Evolutionary conservation across 148 eudicot species (phyloP).

Genomic region (Vaccinium darrowii): DNA sequence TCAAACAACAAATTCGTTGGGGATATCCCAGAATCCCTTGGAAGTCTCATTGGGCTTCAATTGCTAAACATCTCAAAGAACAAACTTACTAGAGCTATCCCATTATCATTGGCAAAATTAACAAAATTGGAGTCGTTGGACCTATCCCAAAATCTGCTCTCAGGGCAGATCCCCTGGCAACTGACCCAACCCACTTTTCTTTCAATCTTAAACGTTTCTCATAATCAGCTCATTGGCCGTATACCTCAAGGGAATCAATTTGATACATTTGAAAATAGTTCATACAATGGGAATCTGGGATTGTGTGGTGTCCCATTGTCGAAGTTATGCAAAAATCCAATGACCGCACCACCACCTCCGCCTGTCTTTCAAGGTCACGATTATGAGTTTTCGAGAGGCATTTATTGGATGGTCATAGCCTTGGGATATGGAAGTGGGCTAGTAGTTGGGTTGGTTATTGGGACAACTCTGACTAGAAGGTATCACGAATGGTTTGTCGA

Average conservation of each 20-base stretch:
- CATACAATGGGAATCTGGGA: constrained; percentile 26
- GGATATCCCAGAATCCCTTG: too few relatives aligned
- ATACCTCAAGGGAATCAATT: too few relatives aligned
- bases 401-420: not conserved
- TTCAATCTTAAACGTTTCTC: constrained; percentile 1
- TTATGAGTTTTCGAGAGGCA: not conserved
- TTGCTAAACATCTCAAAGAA: too few relatives aligned
- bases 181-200: too few relatives aligned
- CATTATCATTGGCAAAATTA: too few relatives aligned
- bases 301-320: constrained; percentile 35
- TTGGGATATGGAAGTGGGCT: not conserved
- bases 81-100: too few relatives aligned
- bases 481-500: not conserved
- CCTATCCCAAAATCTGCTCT: too few relatives aligned
- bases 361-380: not conserved
- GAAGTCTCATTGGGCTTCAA: too few relatives aligned
- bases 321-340: constrained; percentile 17
- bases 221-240: constrained; percentile 25
- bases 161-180: too few relatives aligned
- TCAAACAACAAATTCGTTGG: too few relatives aligned
- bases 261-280: constrained; percentile 19
- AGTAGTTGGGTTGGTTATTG: not conserved
- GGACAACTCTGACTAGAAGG: not conserved
- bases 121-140: too few relatives aligned
- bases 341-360: not conserved